Evolutionary conservation across 805 yeast species (phyloP), one percentile per base, ranked within the genome.

Genomic region (Maudiozyma serrabonitensis): DNA sequence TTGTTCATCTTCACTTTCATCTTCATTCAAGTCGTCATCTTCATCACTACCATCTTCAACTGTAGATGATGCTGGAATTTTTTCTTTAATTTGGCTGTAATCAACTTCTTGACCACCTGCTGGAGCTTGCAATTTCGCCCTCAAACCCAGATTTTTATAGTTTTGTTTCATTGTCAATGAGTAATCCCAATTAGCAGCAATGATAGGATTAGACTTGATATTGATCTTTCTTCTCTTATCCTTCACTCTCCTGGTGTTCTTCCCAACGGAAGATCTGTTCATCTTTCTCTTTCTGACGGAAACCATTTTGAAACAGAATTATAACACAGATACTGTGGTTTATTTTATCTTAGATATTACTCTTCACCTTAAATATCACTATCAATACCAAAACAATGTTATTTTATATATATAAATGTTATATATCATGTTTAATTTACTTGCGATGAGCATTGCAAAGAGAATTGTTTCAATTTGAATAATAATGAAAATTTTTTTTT

Each of bases 141-240:
- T 72, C 47, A 93, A 72, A 3, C 99, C 99, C 28, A 93, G 69
- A 54, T 74, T 79, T 58, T 82, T 82, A 69, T 93, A 91, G 66
- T 93, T 93, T 64, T 93, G 98, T 47, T 80, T 75, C 52, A 90
- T 70, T 0, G 98, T 90, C 50, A 83, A 73, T 12, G 78, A 76
- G 51, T 81, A 77, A 68, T 93, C 96, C 99, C 99, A 93, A 66
- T 89, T 78, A 34, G 80, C 86, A 4, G 88, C 95, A 54, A 93
- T 85, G 54, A 93, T 78, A 1, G 95, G 86, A 62, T 88, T 87
- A 0, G 86, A 74, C 45, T 75, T 74, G 32, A 86, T 79, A 52
- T 80, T 80, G 51, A 82, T 71, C 56, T 82, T 75, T 62, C 84
- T 77, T 57, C 81, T 82, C 59, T 77, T 80, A 60, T 85, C 90